Evolutionary conservation across 1,284 basidiomycete genomes (phyloP).

Genomic region (Anthracocystis walkeri): DNA sequence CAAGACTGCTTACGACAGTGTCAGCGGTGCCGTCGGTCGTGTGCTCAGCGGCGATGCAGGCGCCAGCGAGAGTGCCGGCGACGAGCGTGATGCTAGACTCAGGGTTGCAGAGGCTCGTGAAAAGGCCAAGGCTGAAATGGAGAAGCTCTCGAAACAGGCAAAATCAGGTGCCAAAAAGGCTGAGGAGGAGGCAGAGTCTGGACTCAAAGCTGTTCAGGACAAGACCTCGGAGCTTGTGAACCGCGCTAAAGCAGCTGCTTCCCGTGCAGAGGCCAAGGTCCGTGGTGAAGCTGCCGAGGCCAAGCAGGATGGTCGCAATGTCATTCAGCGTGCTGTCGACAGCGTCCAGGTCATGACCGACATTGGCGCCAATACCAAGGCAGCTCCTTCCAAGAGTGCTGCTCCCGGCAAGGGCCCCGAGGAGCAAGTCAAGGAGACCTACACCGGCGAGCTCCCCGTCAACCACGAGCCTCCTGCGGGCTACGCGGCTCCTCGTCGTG

Average conservation of each 20-base stretch:
- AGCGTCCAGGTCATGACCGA: conserved; percentile 58
- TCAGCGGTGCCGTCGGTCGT: conserved; percentile 60
- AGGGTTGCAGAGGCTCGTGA: conserved; percentile 50
- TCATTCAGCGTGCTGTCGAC: conserved; percentile 54
- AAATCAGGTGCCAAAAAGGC: conserved; percentile 66
- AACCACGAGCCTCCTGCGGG: conserved; percentile 59
- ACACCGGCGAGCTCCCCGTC: conserved; percentile 54
- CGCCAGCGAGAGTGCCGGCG: conserved; percentile 38
- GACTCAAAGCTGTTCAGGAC: conserved; percentile 50
- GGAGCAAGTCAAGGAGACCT: conserved; percentile 50
- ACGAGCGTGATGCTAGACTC: conserved; percentile 50
- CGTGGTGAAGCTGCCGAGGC: conserved; percentile 43
- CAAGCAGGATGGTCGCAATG: conserved; percentile 61
- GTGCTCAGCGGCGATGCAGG: conserved; percentile 56
- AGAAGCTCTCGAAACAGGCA: conserved; percentile 47
- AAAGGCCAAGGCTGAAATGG: conserved; percentile 43
- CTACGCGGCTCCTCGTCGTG: conserved; percentile 48
- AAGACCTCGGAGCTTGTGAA: conserved; percentile 50
- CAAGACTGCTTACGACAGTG: conserved; percentile 70
- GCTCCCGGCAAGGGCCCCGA: conserved; percentile 68
- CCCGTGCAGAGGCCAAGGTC: conserved; percentile 70
- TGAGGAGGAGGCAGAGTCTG: conserved; percentile 66
- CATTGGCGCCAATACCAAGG: conserved; percentile 51
- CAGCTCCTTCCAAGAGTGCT: conserved; percentile 67
- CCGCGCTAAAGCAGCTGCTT: conserved; percentile 71